phyloP scores from a whole-genome alignment of 169 alveolate genomes.

The Cryptosporidium sp. region DNA sequence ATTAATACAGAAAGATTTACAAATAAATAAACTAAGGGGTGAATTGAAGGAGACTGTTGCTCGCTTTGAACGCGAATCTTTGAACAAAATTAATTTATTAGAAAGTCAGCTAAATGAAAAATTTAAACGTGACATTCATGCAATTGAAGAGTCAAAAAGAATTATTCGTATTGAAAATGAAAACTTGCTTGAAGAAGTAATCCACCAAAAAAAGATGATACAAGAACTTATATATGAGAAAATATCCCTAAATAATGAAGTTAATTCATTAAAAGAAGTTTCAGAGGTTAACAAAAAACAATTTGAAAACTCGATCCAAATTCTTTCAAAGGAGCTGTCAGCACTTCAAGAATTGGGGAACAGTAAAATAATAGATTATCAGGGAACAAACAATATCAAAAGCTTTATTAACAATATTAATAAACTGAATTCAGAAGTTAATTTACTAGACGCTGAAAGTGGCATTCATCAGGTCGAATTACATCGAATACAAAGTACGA shows the following conservation, averaged over 20 bases:
- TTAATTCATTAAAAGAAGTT: slow-evolving; percentile 30
- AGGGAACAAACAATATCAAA: background rate
- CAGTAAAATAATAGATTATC: background rate
- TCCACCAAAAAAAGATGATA: slow-evolving; percentile 49
- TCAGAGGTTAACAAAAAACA: slow-evolving; percentile 23
- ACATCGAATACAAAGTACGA: slow-evolving; percentile 47
- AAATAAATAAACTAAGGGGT: background rate
- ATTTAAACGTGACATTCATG: background rate
- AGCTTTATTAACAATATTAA: background rate
- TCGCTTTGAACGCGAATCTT: background rate
- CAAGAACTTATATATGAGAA: slow-evolving; percentile 62
- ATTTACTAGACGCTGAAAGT: background rate
- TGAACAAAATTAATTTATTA: background rate
- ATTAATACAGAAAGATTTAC: background rate
- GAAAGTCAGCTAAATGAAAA: slow-evolving; percentile 5
- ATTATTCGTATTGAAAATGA: slow-evolving; percentile 30
- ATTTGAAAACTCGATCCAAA: slow-evolving; percentile 20
- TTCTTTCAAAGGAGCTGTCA: slow-evolving; percentile 19
- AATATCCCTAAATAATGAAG: slow-evolving; percentile 26
- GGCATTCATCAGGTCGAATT: background rate
- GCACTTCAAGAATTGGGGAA: slow-evolving; percentile 45
- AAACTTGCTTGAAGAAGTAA: slow-evolving; percentile 37
- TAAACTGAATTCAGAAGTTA: background rate
- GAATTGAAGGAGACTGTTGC: background rate
- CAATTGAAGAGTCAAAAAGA: slow-evolving; percentile 25